Percentiles rank a stretch among this genome's conserved stretches.
phyloP scores from a whole-genome alignment of 768 basidiomycete genomes.

The Amanita polypyramis region DNA sequence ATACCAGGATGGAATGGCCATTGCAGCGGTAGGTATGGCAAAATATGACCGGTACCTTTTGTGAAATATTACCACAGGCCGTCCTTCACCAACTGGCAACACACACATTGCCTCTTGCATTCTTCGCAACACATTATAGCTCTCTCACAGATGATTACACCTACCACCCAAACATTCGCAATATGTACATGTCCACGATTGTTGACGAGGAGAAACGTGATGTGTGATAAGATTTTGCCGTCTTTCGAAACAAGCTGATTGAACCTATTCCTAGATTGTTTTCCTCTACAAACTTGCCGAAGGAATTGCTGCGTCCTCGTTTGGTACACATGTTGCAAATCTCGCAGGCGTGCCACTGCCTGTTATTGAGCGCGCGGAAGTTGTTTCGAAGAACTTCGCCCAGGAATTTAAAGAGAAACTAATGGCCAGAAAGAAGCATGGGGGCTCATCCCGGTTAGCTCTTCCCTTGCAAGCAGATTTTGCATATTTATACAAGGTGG shows the following conservation, averaged over 20 bases:
- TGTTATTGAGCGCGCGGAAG: slow-evolving; percentile 83
- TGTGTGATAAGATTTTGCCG: slow-evolving; percentile 28
- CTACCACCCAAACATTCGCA: slow-evolving; percentile 86
- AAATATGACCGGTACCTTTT: slow-evolving; percentile 6
- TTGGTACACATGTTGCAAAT: slow-evolving; percentile 91
- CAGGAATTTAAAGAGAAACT: slow-evolving; percentile 77
- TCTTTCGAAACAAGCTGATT: neutral
- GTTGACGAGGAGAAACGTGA: slow-evolving; percentile 89
- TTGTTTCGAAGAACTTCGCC: slow-evolving; percentile 80
- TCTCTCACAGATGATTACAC: slow-evolving; percentile 90
- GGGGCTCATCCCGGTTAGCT: slow-evolving; percentile 51
- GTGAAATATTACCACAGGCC: slow-evolving; percentile 34
- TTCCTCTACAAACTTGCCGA: slow-evolving; percentile 93
- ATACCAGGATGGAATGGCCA: slow-evolving; percentile 91
- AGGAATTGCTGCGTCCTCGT: slow-evolving; percentile 80
- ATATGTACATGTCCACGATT: slow-evolving; percentile 92
- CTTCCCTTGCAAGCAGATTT: slow-evolving; percentile 87
- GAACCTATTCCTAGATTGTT: slow-evolving; percentile 44
- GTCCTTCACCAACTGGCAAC: slow-evolving; percentile 93
- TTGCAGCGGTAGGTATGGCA: slow-evolving; percentile 59
- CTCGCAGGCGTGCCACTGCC: slow-evolving; percentile 83
- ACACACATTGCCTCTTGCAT: slow-evolving; percentile 80
- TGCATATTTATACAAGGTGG: slow-evolving; percentile 61
- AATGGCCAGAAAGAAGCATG: slow-evolving; percentile 47
- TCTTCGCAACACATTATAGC: slow-evolving; percentile 98